Base-by-base conservation (phyloP, 768 basidiomycete genomes). In the Lactifluus rugatus region DNA sequence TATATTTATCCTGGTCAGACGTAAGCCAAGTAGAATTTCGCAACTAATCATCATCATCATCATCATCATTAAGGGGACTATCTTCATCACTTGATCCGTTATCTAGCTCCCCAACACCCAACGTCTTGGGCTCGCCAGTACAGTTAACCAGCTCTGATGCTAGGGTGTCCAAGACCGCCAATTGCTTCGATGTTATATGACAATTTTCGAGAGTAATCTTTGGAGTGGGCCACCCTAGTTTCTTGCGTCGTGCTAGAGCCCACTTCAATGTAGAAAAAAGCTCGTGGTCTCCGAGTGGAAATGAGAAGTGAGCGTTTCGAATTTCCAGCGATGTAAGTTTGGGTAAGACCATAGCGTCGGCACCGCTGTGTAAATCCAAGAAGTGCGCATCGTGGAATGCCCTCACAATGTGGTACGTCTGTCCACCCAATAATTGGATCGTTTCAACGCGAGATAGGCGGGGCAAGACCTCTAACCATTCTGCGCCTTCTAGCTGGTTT, bases 211-310 rank as follows among this genome's bases (percentile, higher is more conserved):
- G 44, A 3, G 11, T 10, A 11, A 62, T 50, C 23, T 19, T 17
- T 11, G 48, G 41, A n/a, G 26, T 5, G 21, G 34, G 21, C n/a
- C 39, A 48, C 11, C 46, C 47, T 26, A 46, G 26, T 4, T 49
- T 17, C 4, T 17, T n/a, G 34, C 61, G 61, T 48, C 25, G 23
- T 13, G 48, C 25, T 13, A 62, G 48, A 23, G 52, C 48, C 25
- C 52, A 41, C 45, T 25, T 50, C n/a, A 62, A 10, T n/a, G 52
- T 46, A 16, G 52, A 46, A 48, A 60, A 60, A 23, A 62, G 61
- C 23, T 60, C 31, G 8, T 13, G 6, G 14, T 60, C 23, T 16
- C 61, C 61, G 5, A 60, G 31, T 2, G 61, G 61, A 26, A 60
- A 62, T 2, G 58, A 60, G 36, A 62, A 60, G 28, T 62, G 61